Evolutionary conservation across 495 filamentous ascomycete genomes (phyloP), one percentile per base, ranked within the genome.

Genomic region (Jackrogersella minutella): DNA sequence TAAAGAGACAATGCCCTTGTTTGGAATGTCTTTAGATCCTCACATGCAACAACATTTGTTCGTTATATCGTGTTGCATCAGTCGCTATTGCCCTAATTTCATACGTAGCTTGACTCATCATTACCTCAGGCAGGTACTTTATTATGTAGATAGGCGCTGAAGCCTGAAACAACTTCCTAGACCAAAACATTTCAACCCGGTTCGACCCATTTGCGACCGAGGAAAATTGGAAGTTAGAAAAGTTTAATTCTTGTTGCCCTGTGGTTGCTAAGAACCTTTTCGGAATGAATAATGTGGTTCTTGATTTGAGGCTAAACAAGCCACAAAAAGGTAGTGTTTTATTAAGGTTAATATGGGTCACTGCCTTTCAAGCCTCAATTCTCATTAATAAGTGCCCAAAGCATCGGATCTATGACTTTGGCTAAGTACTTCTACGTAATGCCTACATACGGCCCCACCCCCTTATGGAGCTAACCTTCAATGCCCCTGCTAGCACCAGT

Each of bases 201-300:
- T 17, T 46, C 36, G 16, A 19, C 17, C 16, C 28, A 9, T 24
- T 56, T 49, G 41, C 33, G 50, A 55, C 51, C 50, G 60, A 55
- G 5, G 16, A 33, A n/a, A 40, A 47, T 26, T 37, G 56, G 5
- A 39, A 17, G n/a, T 41, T 28, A 53, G 30, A 41, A 16, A 26
- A 46, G n/a, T 52, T 39, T 13, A 36, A 49, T 59, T 51, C 33
- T 57, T 40, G 66, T 69, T 69, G 66, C 66, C 52, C 60, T 34
- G 60, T 44, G 36, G 66, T 69, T 64, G 55, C 60, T 30, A 60
- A 50, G 60, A 59, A 43, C n/a, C n/a, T n/a, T n/a, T 54, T 46
- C 52, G 19, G 6, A 31, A 44, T 43, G 50, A 58, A 30, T 13
- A 31, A 44, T 43, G 56, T 61, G 63, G 33, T 19, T 47, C 63